These are phyloP conservation scores for Cutaneotrichosporon sp. DNA, from an alignment of 1,284 basidiomycete species.

Conservation along the genomic window DNA sequence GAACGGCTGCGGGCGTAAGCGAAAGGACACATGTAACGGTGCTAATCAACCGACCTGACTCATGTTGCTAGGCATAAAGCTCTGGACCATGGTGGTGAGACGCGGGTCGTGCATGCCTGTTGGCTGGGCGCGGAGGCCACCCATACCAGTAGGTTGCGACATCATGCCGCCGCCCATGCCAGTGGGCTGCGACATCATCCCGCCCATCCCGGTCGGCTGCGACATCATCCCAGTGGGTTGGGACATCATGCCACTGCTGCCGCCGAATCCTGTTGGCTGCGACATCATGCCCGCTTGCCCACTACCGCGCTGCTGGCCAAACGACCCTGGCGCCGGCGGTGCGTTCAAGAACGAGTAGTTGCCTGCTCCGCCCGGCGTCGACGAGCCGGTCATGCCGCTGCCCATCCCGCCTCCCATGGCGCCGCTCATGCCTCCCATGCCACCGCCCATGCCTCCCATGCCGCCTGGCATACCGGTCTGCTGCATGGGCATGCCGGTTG, in stretches of 20 bases:
- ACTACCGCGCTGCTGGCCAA: constrained; percentile 24
- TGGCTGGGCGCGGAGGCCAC: constrained; percentile 35
- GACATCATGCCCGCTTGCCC: constrained; percentile 23
- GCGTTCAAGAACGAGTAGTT: constrained; percentile 46
- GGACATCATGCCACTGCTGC: constrained; percentile 23
- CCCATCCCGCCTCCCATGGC: background rate
- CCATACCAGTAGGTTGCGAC: constrained; percentile 67
- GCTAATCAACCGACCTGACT: constrained; percentile 38
- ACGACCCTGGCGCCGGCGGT: constrained; percentile 34
- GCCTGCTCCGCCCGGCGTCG: constrained; percentile 11
- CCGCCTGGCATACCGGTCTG: constrained; percentile 3
- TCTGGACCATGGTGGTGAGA: constrained; percentile 73
- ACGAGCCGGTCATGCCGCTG: constrained; percentile 7
- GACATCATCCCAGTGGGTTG: constrained; percentile 31
- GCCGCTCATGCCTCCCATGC: constrained; percentile 11
- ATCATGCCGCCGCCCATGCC: constrained; percentile 57
- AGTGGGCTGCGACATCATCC: constrained; percentile 42
- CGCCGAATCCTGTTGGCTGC: constrained; percentile 27
- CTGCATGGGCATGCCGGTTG: constrained; percentile 48
- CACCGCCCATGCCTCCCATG: constrained; percentile 13
- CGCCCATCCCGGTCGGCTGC: constrained; percentile 32
- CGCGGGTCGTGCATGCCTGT: constrained; percentile 61
- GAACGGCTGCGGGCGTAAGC: constrained; percentile 29
- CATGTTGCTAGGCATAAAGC: constrained; percentile 64
- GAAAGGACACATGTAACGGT: background rate